Percentiles rank a stretch among this genome's conserved stretches.
Conservation (phyloP, 257 asterid species). For the Avicennia marina region DNA sequence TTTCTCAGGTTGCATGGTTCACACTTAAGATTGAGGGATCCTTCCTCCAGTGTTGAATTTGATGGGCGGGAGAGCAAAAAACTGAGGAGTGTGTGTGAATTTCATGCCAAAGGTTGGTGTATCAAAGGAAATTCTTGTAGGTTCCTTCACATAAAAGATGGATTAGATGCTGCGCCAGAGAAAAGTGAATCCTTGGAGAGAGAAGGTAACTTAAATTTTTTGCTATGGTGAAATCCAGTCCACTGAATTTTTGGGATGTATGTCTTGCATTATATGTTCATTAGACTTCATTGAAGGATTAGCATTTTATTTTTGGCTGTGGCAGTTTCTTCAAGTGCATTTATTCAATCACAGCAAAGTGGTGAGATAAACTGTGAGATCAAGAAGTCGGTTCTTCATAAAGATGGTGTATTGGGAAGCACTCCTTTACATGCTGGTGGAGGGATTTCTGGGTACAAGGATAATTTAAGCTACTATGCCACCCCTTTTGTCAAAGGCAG, state of each 20-base stretch:
- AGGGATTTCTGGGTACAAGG: slow-evolving; percentile 26
- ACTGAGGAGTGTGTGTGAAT: slow-evolving; percentile 56
- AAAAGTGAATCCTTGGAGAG: slow-evolving; percentile 27
- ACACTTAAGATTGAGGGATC: slow-evolving; percentile 45
- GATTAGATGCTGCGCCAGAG: slow-evolving; percentile 32
- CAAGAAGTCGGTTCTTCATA: slow-evolving; percentile 17
- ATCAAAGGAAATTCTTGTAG: slow-evolving; percentile 77
- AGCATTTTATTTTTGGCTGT: slow-evolving; percentile 26
- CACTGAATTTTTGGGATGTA: slow-evolving; percentile 17
- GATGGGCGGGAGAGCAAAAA: slow-evolving; percentile 43
- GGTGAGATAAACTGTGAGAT: slow-evolving; percentile 37
- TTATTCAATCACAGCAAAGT: slow-evolving; percentile 28
- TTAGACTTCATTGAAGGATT: slow-evolving; percentile 18
- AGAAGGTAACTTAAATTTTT: slow-evolving; percentile 44
- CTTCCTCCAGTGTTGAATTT: slow-evolving; percentile 36
- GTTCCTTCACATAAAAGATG: slow-evolving; percentile 69
- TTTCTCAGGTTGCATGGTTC: slow-evolving; percentile 61
- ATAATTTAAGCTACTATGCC: slow-evolving; percentile 24
- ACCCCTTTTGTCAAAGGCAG: slow-evolving; percentile 31
- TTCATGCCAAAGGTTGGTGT: slow-evolving; percentile 92
- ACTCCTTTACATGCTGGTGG: slow-evolving; percentile 18
- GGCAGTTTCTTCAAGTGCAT: slow-evolving; percentile 40
- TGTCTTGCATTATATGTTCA: slow-evolving; percentile 16
- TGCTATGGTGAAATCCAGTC: slow-evolving; percentile 20
- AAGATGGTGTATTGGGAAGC: slow-evolving; percentile 22